phyloP scores from a whole-genome alignment of 352 stramenopile species.

The Globisporangium middletonii region DNA sequence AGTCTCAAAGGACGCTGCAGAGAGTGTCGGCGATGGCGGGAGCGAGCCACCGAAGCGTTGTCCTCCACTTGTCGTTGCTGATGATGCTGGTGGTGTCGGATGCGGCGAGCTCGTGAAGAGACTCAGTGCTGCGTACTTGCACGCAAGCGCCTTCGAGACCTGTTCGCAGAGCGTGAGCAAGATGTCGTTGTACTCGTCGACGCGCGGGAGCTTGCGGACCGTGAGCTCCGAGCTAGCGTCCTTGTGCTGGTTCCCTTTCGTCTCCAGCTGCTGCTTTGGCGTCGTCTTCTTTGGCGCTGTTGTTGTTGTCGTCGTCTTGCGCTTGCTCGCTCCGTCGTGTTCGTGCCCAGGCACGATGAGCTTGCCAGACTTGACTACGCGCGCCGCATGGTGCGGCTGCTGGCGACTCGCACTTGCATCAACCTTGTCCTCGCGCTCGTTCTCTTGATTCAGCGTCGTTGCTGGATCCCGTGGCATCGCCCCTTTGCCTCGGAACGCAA shows the following conservation, averaged over 20 bases:
- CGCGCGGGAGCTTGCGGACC: constrained; percentile 21
- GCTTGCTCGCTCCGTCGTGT: neutral
- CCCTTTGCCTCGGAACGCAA: constrained; percentile 1
- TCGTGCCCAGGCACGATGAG: constrained; percentile 3
- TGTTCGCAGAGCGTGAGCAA: constrained; percentile 51
- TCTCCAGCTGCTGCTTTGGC: neutral
- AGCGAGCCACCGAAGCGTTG: neutral
- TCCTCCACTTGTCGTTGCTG: neutral
- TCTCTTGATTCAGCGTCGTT: neutral
- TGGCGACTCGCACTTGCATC: neutral
- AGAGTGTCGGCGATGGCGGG: constrained; percentile 10
- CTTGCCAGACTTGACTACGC: constrained; percentile 9
- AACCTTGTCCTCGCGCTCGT: constrained; percentile 7
- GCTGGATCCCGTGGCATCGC: neutral
- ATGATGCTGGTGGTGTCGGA: neutral
- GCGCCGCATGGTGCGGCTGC: neutral
- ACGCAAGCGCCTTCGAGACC: constrained; percentile 27
- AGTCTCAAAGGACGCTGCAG: constrained; percentile 12
- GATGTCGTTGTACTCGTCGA: constrained; percentile 45
- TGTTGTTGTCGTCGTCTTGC: neutral
- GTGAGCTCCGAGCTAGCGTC: constrained; percentile 18
- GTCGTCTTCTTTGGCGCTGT: neutral
- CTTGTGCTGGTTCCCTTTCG: constrained; percentile 25
- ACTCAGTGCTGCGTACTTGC: constrained; percentile 55
- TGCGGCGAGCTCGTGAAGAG: constrained; percentile 26